Percentiles rank a stretch among this genome's conserved stretches.
phyloP scores from a whole-genome alignment of 2,329 filamentous ascomycete genomes.

The Xylaria sp. region DNA sequence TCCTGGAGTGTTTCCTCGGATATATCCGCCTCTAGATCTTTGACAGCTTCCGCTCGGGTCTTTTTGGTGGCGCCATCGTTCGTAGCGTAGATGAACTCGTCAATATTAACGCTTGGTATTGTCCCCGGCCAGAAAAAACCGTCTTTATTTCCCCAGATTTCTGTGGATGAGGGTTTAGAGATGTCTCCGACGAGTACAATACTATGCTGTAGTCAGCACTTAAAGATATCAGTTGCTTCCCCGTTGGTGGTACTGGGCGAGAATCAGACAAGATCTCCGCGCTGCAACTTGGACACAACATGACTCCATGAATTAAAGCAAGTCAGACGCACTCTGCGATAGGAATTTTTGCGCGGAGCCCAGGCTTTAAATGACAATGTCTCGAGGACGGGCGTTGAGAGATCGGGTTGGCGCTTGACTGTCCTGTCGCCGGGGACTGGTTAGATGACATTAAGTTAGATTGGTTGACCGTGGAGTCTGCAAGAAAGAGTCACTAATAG shows the following conservation, averaged over 20 bases:
- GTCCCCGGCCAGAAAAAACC: constrained; percentile 1
- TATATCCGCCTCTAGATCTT: background rate
- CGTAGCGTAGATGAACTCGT: background rate
- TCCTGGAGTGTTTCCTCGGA: background rate
- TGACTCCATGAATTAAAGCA: background rate
- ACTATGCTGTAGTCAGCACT: background rate
- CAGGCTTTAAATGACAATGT: too few species aligned
- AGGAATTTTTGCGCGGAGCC: too few species aligned
- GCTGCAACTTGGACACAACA: background rate
- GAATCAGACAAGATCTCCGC: too few species aligned
- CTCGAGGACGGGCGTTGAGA: too few species aligned
- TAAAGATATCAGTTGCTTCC: background rate
- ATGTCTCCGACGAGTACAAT: constrained; percentile 11
- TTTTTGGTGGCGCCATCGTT: background rate
- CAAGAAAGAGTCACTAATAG: too few species aligned
- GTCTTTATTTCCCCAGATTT: background rate
- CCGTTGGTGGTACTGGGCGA: background rate
- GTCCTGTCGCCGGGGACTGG: background rate
- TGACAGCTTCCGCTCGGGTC: background rate
- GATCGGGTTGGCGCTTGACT: background rate
- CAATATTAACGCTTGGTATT: background rate
- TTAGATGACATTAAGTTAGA: too few species aligned
- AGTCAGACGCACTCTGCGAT: background rate
- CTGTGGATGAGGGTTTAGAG: background rate
- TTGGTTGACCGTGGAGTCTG: too few species aligned